Base-by-base conservation (phyloP, 2,329 filamentous ascomycete species). In the Phaeophleospora eucalypticola region DNA sequence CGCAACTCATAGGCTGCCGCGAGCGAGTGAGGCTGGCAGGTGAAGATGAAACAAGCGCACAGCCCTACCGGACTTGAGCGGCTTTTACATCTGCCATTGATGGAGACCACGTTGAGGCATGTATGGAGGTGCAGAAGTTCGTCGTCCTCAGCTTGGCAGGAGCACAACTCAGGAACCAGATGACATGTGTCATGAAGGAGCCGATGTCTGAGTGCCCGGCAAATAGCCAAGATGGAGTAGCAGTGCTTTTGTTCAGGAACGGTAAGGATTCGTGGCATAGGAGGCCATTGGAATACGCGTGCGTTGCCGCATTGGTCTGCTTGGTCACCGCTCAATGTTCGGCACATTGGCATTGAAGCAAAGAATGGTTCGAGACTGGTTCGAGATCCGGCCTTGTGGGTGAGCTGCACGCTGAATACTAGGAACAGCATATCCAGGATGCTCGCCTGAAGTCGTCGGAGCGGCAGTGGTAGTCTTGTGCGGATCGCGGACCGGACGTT, bases 21-120 rank as follows among this genome's bases (percentile, higher is more conserved):
- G n/a, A n/a, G n/a, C n/a, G n/a, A n/a, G n/a, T n/a, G n/a, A n/a
- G n/a, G n/a, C n/a, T n/a, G n/a, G n/a, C n/a, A n/a, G n/a, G n/a
- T n/a, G n/a, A n/a, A n/a, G n/a, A 29, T 29, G 24, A 29, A 29
- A 29, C 24, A 29, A 29, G 24, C 12, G 24, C 24, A 7, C 24
- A 41, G 38, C 38, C 20, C 38, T 32, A 16, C n/a, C 38, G 39
- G 39, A 6, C 16, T 33, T 27, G 12, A 20, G 39, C 39, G 39
- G 39, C 4, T 33, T 33, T 16, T 7, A 6, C 24, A 29, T 29
- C 6, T 29, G 24, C 24, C 24, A 29, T 12, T 29, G 24, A 12
- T 7, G 24, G 7, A 29, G 24, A 29, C 7, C 24, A 29, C 24
- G 24, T 29, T 29, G 24, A 29, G 24, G 24, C 24, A 29, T 6